These are phyloP conservation scores for Podospora pseudoanserina DNA, from an alignment of 495 filamentous ascomycete species.

Conservation along the genomic window DNA sequence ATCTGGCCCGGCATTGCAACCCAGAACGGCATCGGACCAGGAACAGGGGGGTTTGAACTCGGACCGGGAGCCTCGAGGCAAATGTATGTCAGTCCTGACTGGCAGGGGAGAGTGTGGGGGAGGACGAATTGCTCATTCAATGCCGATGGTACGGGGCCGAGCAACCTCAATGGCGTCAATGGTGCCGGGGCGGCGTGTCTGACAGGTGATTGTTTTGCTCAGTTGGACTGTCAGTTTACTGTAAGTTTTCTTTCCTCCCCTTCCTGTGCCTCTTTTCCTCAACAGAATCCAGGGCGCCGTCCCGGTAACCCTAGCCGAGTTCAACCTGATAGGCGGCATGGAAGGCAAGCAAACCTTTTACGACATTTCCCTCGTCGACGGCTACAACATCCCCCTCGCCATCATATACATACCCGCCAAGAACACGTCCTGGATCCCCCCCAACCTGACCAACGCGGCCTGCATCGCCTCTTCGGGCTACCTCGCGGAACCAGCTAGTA, in stretches of 20 bases:
- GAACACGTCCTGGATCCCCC: constrained; percentile 58
- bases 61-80: constrained; percentile 44
- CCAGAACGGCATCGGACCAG: constrained; percentile 60
- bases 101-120: constrained; percentile 79
- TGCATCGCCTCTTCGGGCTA: constrained; percentile 65
- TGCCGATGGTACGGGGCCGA: constrained; percentile 50
- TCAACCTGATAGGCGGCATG: constrained; percentile 61
- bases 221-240: constrained; percentile 59
- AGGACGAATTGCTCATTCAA: constrained; percentile 77
- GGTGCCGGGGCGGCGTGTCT: constrained; percentile 56
- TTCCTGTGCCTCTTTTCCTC: neutral
- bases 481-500: constrained; percentile 42
- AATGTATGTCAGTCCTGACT: constrained; percentile 60
- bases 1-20: constrained; percentile 71
- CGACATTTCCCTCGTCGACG: constrained; percentile 81
- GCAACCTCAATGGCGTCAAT: constrained; percentile 49
- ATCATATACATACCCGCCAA: constrained; percentile 58
- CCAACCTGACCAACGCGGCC: constrained; percentile 67
- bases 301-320: constrained; percentile 70
- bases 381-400: constrained; percentile 73
- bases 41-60: constrained; percentile 61
- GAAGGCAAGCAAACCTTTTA: constrained; percentile 64
- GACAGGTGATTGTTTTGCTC: constrained; percentile 70
- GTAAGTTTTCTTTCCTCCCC: constrained; percentile 40
- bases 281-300: constrained; percentile 48